Evolutionary conservation across 768 basidiomycete genomes (phyloP), one percentile per base, ranked within the genome.

Genomic region (Lactifluus pinguis): DNA sequence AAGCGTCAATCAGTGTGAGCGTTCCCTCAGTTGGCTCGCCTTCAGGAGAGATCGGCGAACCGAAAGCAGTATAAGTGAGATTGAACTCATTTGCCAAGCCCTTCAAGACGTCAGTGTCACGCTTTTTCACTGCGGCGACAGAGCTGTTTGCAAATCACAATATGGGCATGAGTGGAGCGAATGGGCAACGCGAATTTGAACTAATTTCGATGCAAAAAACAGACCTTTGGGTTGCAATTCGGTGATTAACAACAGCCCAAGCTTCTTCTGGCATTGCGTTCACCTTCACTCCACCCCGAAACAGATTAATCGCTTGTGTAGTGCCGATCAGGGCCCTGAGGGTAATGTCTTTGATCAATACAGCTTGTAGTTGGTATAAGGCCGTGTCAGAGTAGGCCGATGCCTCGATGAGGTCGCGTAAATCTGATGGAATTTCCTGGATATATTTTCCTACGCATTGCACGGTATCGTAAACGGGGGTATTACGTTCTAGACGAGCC

Each of bases 231-330:
- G 71, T 71, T 39, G 69, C 72, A 56, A 77, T 66, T 9, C 72
- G 69, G 34, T 58, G 57, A 44, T 58, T 58, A n/a, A 58, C 21
- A 1, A 77, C 57, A 6, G 74, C 74, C 60, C 67, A 73, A 15
- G 67, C 74, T 36, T 68, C 69, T 62, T 81, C 80, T 0, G 79
- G 77, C 11, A 81, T 70, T 1, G 78, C 77, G 59, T 81, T 79
- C 47, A 73, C 69, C 70, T 81, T 81, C 0, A 73, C 72, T 13
- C 72, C 75, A 14, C 76, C 76, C 21, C 69, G 63, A 48, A 80
- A 70, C 9, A 81, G 65, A 58, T 80, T 79, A 65, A 73, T 71
- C 2, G 76, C 65, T 29, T 64, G 65, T 14, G 63, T 66, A 6
- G 65, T 60, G 32, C 65, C 76, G 61, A 75, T 73, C 3, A 76